phyloP scores from a whole-genome alignment of 768 basidiomycete species.

The Clitopilus passeckerianus region DNA sequence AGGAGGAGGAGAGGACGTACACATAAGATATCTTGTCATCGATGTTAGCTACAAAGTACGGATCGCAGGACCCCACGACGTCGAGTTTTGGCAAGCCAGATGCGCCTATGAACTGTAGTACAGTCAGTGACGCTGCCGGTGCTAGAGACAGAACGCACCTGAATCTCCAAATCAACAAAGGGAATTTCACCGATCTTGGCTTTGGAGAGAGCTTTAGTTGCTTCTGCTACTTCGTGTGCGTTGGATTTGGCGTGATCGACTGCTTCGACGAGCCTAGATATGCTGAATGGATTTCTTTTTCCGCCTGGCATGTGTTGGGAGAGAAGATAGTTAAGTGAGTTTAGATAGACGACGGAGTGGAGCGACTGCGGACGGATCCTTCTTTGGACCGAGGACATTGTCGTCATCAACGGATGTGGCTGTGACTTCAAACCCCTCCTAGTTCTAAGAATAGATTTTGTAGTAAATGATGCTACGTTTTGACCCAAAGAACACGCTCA shows the following conservation, averaged over 20 bases:
- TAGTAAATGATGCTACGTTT: too few species aligned
- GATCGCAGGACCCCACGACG: slow-evolving; percentile 57
- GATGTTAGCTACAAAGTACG: slow-evolving; percentile 67
- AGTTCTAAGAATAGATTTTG: too few species aligned
- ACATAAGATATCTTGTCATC: slow-evolving; percentile 61
- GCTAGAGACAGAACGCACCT: slow-evolving; percentile 25
- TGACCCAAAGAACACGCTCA: too few species aligned
- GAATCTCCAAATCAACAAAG: slow-evolving; percentile 56
- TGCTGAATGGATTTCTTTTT: slow-evolving; percentile 27
- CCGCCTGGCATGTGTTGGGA: slow-evolving; percentile 17
- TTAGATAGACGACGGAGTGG: not conserved
- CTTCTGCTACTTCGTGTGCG: slow-evolving; percentile 25
- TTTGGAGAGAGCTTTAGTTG: slow-evolving; percentile 24
- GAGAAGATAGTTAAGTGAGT: not conserved
- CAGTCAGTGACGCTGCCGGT: too few species aligned
- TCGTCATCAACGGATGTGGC: too few species aligned
- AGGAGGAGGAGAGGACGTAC: slow-evolving; percentile 29
- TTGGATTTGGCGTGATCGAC: slow-evolving; percentile 23
- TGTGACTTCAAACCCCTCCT: too few species aligned
- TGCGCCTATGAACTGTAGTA: slow-evolving; percentile 62
- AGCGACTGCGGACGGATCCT: not conserved
- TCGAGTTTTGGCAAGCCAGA: slow-evolving; percentile 68
- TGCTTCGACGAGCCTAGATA: slow-evolving; percentile 27
- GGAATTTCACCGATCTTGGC: slow-evolving; percentile 30
- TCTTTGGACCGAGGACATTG: not conserved